Evolutionary conservation across 1,284 basidiomycete species (phyloP), one percentile per base, ranked within the genome.

Genomic region (Amylostereum chailletii): DNA sequence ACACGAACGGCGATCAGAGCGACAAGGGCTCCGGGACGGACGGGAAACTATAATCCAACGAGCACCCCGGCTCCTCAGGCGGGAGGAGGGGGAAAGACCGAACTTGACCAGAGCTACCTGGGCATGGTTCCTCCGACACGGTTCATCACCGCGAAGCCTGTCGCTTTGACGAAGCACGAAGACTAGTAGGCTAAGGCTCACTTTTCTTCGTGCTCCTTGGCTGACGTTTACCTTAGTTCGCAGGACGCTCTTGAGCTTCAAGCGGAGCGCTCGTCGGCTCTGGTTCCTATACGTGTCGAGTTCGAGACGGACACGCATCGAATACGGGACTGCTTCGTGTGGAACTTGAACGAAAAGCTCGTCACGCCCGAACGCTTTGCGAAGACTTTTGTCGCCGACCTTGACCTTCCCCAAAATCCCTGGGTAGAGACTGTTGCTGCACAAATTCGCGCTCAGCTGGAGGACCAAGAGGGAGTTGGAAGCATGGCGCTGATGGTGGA

Each of bases 281-380:
- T 95, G 30, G 82, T 98, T 3, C 95, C 95, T 6, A 91, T 99
- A 55, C 86, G 90, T 44, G 86, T 99, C 51, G 94, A 98, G 60
- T 84, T 97, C 57, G 94, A 98, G 62, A 94, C 94, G 3, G 88
- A 93, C 5, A 86, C 86, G 0, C 88, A 92, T 61, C 79, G 94
- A 59, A 84, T 99, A 63, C 85, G 93, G 50, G 95, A 99, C 61
- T 88, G 88, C 56, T 98, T 99, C 66, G 79, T 93, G n/a, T 99
- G 95, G 95, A 96, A 98, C 61, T 67, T 94, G 47, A 81, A 90
- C 61, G 92, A 89, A 70, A 73, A 69, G 11, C 72, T 91, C 55
- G 81, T 94, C 58, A 86, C 83, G 41, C 93, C 94, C 0, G 81
- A 88, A 53, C 71, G 76, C 0, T 98, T 98, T 58, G 93, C 94